Evolutionary conservation across 257 asterid genomes (phyloP).

Genomic region (Solanum okadae): DNA sequence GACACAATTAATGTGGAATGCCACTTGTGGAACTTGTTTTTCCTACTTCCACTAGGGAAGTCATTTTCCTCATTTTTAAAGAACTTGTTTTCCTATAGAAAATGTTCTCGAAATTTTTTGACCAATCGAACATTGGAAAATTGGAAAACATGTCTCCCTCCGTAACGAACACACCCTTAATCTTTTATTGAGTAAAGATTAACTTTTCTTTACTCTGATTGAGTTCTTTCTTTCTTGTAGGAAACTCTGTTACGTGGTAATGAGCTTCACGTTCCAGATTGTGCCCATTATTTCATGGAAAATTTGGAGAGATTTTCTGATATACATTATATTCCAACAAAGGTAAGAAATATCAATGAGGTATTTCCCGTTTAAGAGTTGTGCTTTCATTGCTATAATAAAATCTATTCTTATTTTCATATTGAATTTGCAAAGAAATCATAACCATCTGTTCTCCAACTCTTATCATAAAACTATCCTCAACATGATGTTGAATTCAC

Average conservation of each 20-base stretch:
- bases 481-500: neutral
- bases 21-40: neutral
- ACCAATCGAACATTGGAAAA: neutral
- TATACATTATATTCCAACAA: constrained; percentile 69
- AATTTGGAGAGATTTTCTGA: constrained; percentile 76
- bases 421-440: neutral
- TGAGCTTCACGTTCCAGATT: constrained; percentile 95
- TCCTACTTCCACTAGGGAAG: neutral
- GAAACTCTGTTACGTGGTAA: constrained; percentile 74
- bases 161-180: neutral
- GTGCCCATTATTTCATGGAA: constrained; percentile 90
- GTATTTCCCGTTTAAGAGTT: neutral
- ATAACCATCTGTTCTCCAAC: neutral
- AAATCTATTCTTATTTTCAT: neutral
- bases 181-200: neutral
- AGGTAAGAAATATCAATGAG: constrained; percentile 35
- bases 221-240: constrained; percentile 30
- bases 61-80: neutral
- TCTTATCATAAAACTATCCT: neutral
- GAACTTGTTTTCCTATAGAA: neutral
- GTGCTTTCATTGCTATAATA: neutral
- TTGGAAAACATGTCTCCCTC: neutral
- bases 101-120: neutral
- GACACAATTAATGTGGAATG: neutral
- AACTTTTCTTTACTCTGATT: constrained; percentile 6